phyloP scores from a whole-genome alignment of 2,329 filamentous ascomycete species.

The Beauveria sp. region DNA sequence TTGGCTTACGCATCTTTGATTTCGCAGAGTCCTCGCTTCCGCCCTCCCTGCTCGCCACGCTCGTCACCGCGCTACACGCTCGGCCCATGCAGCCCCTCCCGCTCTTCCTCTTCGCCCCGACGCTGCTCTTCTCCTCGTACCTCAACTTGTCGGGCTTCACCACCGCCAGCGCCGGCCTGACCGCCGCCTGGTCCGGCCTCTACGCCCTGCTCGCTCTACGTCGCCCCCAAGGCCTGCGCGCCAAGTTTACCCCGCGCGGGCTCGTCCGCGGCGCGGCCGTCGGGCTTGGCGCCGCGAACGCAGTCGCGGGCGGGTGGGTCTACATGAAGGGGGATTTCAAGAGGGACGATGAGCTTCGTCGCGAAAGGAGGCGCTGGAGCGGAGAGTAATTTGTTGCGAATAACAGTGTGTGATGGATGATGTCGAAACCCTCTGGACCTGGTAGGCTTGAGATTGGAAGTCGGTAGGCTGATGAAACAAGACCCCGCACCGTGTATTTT shows the following conservation, averaged over 20 bases:
- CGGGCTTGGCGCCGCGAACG: constrained; percentile 41
- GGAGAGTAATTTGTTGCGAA: constrained; percentile 9
- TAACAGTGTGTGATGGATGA: background rate
- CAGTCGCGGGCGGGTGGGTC: constrained; percentile 41
- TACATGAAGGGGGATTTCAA: constrained; percentile 45
- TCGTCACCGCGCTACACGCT: constrained; percentile 48
- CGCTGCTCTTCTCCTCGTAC: constrained; percentile 50
- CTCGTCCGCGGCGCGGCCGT: constrained; percentile 43
- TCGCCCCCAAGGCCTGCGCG: constrained; percentile 31
- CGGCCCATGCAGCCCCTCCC: constrained; percentile 45
- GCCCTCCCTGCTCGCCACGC: constrained; percentile 47
- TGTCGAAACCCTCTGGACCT: background rate
- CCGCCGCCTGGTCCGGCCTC: constrained; percentile 48
- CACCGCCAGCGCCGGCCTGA: constrained; percentile 48
- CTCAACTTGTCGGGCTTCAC: constrained; percentile 52
- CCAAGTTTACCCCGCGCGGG: constrained; percentile 40
- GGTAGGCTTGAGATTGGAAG: background rate
- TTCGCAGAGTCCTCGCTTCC: constrained; percentile 45
- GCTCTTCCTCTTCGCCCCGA: constrained; percentile 43
- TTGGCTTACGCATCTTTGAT: background rate
- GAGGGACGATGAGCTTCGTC: constrained; percentile 40
- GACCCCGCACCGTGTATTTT: background rate
- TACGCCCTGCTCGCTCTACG: constrained; percentile 50
- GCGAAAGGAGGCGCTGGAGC: constrained; percentile 45
- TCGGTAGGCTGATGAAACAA: background rate